Conservation (phyloP, 1,139 yeast species). For the Trichomonascaceae sp. region DNA sequence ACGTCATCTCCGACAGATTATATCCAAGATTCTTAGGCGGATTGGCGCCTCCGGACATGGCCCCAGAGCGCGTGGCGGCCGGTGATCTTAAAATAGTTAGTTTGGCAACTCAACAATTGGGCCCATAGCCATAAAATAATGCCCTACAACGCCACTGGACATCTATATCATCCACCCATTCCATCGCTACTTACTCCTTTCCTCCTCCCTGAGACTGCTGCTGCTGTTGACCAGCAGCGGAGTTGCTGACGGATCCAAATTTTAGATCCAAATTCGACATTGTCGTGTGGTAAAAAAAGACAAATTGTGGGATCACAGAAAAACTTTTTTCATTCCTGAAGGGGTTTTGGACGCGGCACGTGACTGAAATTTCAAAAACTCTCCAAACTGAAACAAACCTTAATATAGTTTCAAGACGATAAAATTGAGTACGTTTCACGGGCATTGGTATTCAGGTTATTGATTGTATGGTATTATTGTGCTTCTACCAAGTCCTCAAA, state of each 20-base stretch:
- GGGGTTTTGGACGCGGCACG: neutral
- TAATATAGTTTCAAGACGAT: neutral
- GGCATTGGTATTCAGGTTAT: neutral
- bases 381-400: neutral
- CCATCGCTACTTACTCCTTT: constrained; percentile 4
- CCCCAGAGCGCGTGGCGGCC: constrained; percentile 5
- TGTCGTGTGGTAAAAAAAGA: constrained; percentile 7
- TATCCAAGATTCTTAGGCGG: constrained; percentile 16
- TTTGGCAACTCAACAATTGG: neutral
- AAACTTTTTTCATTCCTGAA: constrained; percentile 7
- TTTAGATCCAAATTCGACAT: constrained; percentile 10
- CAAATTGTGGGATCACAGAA: constrained; percentile 5
- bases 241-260: constrained; percentile 9
- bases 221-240: constrained; percentile 8
- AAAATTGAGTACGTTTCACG: neutral
- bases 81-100: constrained; percentile 6
- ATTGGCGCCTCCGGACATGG: constrained; percentile 16
- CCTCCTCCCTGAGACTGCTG: constrained; percentile 3
- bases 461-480: too few species aligned
- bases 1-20: constrained; percentile 12
- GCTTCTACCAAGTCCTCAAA: neutral
- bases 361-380: neutral
- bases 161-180: neutral
- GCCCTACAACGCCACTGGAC: neutral
- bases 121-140: neutral